Evolutionary conservation across 2,329 filamentous ascomycete species (phyloP), one percentile per base, ranked within the genome.

Genomic region (Fusarium sp.): DNA sequence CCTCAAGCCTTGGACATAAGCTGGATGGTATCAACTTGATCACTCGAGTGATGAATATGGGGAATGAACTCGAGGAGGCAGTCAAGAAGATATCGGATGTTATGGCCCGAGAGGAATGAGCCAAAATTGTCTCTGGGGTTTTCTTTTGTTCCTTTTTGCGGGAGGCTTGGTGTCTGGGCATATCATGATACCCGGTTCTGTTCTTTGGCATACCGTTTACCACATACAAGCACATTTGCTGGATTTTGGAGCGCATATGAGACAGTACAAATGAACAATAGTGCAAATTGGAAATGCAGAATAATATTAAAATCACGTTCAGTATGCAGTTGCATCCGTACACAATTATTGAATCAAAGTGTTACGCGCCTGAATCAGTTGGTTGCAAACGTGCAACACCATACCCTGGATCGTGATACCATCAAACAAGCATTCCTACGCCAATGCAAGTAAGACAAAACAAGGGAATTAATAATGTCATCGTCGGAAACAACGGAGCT

Each of bases 401-500:
- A 52, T 47, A 68, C 52, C 57, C 57, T 68, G 26, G n/a, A 68
- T 28, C 32, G 36, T 42, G 44, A 63, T 62, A 52, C 56, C 34
- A 26, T 28, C n/a, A 24, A 39, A 56, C 41, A 38, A 50, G 26
- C 51, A 67, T 58, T 65, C 50, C 44, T 39, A 22, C 15, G 34
- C 26, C 32, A 34, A 55, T 45, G n/a, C 28, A 18, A 48, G 28
- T 47, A 42, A 59, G 26, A 66, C 48, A 51, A 52, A 48, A 45
- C 34, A 66, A 55, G n/a, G 30, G 51, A 20, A 55, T 60, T 45
- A 36, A 66, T 26, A 36, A 55, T 66, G 32, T 50, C 24, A 42
- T 38, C 28, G 30, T 63, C 69, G 69, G 62, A 71, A 72, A 59
- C 59, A 59, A 56, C 58, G 41, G 62, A 72, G 47, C 28, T 47